Conservation (phyloP, 805 yeast genomes). For the Cyberlindnera petersonii region DNA sequence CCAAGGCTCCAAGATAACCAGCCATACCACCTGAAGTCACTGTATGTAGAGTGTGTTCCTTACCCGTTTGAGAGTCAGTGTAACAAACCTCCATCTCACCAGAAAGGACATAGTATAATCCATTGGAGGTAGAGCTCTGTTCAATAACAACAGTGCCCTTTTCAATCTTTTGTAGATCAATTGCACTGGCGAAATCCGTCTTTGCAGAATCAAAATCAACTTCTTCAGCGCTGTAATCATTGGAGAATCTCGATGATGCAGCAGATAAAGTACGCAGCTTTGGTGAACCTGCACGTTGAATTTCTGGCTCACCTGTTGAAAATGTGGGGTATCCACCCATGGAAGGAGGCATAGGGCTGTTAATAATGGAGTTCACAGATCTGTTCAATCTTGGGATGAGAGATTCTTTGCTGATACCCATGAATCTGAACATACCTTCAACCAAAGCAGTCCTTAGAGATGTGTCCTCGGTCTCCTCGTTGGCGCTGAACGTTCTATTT, state of each 20-base stretch:
- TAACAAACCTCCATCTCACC: slow-evolving; percentile 69
- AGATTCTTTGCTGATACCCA: slow-evolving; percentile 55
- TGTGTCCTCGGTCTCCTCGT: slow-evolving; percentile 67
- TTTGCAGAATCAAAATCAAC: slow-evolving; percentile 49
- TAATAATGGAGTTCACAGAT: slow-evolving; percentile 12
- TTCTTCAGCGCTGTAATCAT: slow-evolving; percentile 17
- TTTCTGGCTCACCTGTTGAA: neutral
- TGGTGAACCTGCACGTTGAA: neutral
- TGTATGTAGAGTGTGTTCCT: slow-evolving; percentile 46
- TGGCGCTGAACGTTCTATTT: slow-evolving; percentile 14
- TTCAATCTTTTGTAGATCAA: slow-evolving; percentile 52
- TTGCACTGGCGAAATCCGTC: slow-evolving; percentile 51
- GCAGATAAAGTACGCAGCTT: slow-evolving; percentile 8
- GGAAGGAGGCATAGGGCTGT: slow-evolving; percentile 20
- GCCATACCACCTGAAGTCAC: slow-evolving; percentile 78
- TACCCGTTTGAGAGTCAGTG: slow-evolving; percentile 30
- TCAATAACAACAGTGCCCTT: slow-evolving; percentile 56
- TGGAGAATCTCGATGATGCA: slow-evolving; percentile 3
- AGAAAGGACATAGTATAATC: slow-evolving; percentile 74
- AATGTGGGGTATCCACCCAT: slow-evolving; percentile 15
- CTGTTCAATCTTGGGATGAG: slow-evolving; percentile 26
- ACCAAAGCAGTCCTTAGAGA: slow-evolving; percentile 59
- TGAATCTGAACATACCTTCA: slow-evolving; percentile 62
- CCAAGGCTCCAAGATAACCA: slow-evolving; percentile 78
- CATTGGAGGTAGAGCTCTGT: slow-evolving; percentile 65